Percentiles rank a stretch among this genome's conserved stretches.
Conservation (phyloP, 768 basidiomycete genomes). For the Tubosaeta brunneosetosa region DNA sequence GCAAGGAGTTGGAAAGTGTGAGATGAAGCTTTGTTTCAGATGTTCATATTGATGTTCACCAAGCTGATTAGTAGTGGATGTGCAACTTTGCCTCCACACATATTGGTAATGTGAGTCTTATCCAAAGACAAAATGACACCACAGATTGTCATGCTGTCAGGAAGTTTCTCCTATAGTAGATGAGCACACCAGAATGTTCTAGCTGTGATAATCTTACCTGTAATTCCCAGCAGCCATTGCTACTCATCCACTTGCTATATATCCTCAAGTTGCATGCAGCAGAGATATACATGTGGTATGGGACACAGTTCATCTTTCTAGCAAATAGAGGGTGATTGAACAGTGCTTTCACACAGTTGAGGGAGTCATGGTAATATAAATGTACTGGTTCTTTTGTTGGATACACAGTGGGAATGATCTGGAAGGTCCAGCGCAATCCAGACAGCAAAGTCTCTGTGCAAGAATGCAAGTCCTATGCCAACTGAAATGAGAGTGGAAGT, state of each 20-base stretch:
- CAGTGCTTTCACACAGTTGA: conserved; percentile 22
- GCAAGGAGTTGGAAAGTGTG: not conserved
- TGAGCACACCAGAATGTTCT: no score
- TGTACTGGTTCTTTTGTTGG: conserved; percentile 19
- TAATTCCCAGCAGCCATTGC: not conserved
- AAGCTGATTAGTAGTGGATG: conserved; percentile 12
- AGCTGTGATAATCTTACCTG: no score
- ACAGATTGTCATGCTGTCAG: not conserved
- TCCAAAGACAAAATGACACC: conserved; percentile 5
- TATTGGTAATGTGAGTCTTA: conserved; percentile 4
- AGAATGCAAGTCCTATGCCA: not conserved
- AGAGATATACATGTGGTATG: not conserved
- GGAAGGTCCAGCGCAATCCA: conserved; percentile 14
- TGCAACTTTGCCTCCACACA: conserved; percentile 9
- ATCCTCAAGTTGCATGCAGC: not conserved
- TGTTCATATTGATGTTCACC: conserved; percentile 9
- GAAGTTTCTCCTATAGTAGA: not conserved
- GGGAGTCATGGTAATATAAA: conserved; percentile 22
- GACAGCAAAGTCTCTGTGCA: not conserved
- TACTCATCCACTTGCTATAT: conserved; percentile 23
- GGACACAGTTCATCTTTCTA: conserved; percentile 9
- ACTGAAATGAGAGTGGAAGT: not conserved
- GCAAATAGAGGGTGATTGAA: conserved; percentile 19
- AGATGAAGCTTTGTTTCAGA: not conserved
- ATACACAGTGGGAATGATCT: not conserved